phyloP scores from a whole-genome alignment of 768 basidiomycete genomes.

The Boletus vinaceobasis region DNA sequence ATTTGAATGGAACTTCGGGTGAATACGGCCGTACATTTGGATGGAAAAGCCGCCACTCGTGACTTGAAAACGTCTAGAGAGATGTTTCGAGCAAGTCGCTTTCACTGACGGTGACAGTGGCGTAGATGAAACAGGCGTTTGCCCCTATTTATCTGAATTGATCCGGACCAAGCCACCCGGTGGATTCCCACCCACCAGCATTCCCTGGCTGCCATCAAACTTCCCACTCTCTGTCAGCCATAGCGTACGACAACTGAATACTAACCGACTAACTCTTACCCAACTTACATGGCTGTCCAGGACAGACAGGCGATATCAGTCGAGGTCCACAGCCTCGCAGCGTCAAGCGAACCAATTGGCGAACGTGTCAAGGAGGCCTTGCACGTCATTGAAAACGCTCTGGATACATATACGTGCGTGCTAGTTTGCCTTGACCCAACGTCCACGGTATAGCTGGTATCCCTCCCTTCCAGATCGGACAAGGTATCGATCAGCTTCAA shows the following conservation, averaged over 20 bases:
- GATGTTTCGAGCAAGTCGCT: no score
- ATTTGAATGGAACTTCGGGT: no score
- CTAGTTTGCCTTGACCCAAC: slow-evolving; percentile 5
- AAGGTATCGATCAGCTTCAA: slow-evolving; percentile 90
- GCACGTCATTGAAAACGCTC: slow-evolving; percentile 71
- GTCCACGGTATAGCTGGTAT: slow-evolving; percentile 3
- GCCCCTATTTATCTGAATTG: background rate
- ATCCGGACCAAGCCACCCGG: background rate
- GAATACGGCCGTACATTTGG: no score
- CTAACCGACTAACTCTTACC: background rate
- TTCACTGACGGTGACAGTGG: no score
- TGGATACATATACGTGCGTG: slow-evolving; percentile 80
- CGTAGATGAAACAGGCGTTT: no score
- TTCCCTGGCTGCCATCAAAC: background rate
- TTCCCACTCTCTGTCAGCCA: slow-evolving; percentile 2
- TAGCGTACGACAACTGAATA: background rate
- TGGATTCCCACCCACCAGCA: slow-evolving; percentile 22
- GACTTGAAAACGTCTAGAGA: no score
- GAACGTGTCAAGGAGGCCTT: slow-evolving; percentile 73
- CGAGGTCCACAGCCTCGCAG: slow-evolving; percentile 61
- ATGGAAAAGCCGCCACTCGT: no score
- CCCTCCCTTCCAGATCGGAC: slow-evolving; percentile 47
- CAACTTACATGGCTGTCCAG: slow-evolving; percentile 30
- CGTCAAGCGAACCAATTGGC: slow-evolving; percentile 52
- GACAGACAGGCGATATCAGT: slow-evolving; percentile 51